Conservation (phyloP, 768 basidiomycete species). For the Leccinum subgranulosum region DNA sequence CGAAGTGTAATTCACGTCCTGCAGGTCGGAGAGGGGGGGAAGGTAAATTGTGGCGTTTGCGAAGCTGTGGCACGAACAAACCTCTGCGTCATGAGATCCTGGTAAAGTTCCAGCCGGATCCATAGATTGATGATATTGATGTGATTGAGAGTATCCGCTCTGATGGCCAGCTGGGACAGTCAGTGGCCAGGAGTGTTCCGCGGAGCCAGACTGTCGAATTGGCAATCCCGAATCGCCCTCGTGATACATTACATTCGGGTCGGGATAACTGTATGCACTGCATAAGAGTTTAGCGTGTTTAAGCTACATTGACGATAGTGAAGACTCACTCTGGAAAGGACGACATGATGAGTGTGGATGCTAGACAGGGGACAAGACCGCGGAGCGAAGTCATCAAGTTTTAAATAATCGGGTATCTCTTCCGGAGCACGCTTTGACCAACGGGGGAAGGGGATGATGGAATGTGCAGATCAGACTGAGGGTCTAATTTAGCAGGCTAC, state of each 20-base stretch:
- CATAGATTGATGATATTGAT: not conserved
- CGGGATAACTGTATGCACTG: conserved; percentile 6
- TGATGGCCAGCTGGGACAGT: not conserved
- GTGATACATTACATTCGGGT: not conserved
- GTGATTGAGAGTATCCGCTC: conserved; percentile 1
- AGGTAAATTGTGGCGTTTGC: not conserved
- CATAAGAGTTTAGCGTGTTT: not conserved
- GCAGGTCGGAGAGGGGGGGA: not conserved
- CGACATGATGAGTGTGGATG: conserved; percentile 18
- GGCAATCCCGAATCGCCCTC: conserved; percentile 3
- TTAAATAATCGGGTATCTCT: conserved; percentile 23
- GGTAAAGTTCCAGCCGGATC: conserved; percentile 1
- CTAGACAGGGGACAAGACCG: conserved; percentile 4
- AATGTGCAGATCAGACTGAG: conserved; percentile 16
- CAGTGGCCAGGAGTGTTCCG: conserved; percentile 3
- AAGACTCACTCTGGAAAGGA: conserved; percentile 18
- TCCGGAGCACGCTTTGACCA: conserved; percentile 18
- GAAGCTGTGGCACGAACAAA: conserved; percentile 7
- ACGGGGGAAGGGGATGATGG: conserved; percentile 16
- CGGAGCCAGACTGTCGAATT: not conserved
- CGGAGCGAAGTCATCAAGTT: not conserved
- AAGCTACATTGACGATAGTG: not conserved
- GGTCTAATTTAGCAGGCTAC: conserved; percentile 16
- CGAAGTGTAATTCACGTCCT: conserved; percentile 7
- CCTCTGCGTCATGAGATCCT: conserved; percentile 3